Evolutionary conservation across 768 basidiomycete species (phyloP).

Genomic region (Hygrocybe punicea): DNA sequence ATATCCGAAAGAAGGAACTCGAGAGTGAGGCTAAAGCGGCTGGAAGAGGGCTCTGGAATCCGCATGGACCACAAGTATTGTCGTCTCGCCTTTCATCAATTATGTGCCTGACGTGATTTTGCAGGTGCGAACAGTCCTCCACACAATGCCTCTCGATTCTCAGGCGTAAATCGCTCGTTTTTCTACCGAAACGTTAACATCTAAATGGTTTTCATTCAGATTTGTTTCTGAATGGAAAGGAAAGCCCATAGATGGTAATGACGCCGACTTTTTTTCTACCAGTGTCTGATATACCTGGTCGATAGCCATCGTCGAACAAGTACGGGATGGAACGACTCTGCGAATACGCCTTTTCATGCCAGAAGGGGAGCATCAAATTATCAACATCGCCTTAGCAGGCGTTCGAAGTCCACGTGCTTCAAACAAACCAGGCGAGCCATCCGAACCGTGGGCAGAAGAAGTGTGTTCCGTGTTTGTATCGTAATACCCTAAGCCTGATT

Average conservation of each 20-base stretch:
- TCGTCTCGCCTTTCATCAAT: not conserved
- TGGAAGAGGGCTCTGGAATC: slow-evolving; percentile 85
- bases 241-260: slow-evolving; percentile 78
- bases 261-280: not conserved
- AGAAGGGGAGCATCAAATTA: slow-evolving; percentile 84
- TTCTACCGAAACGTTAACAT: not conserved
- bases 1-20: slow-evolving; percentile 64
- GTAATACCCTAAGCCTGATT: slow-evolving; percentile 2
- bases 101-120: slow-evolving; percentile 1
- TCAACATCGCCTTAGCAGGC: slow-evolving; percentile 82
- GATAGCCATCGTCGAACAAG: slow-evolving; percentile 87
- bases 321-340: slow-evolving; percentile 87
- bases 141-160: slow-evolving; percentile 87
- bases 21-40: slow-evolving; percentile 72
- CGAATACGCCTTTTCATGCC: slow-evolving; percentile 86
- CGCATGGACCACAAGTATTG: slow-evolving; percentile 66
- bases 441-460: slow-evolving; percentile 89
- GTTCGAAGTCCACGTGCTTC: slow-evolving; percentile 71
- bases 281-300: not conserved
- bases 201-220: not conserved
- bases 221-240: slow-evolving; percentile 92
- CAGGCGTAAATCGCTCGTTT: slow-evolving; percentile 43
- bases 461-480: slow-evolving; percentile 42
- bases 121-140: slow-evolving; percentile 69
- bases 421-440: slow-evolving; percentile 68